These are phyloP conservation scores for Pseudocercospora cruenta DNA, from an alignment of 2,329 filamentous ascomycete species.

Conservation along the genomic window DNA sequence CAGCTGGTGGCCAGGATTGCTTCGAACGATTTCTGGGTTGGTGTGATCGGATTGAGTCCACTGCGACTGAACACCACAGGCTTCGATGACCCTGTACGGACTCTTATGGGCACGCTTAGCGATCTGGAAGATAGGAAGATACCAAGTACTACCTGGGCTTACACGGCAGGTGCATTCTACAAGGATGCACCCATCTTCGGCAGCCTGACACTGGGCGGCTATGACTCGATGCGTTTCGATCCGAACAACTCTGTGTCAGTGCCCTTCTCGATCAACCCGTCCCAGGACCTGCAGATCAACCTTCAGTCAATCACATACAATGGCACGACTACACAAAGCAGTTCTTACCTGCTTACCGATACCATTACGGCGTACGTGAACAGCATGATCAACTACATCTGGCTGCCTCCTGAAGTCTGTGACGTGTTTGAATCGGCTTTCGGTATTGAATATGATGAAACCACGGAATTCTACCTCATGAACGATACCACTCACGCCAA, in stretches of 20 bases:
- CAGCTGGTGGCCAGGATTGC: slow-evolving; percentile 37
- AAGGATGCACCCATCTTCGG: slow-evolving; percentile 31
- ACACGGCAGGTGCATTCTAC: slow-evolving; percentile 37
- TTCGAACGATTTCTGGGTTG: slow-evolving; percentile 40
- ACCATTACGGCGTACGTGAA: slow-evolving; percentile 40
- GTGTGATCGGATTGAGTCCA: slow-evolving; percentile 38
- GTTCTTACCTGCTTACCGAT: slow-evolving; percentile 26
- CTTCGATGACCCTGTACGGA: slow-evolving; percentile 22
- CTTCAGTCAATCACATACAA: slow-evolving; percentile 32
- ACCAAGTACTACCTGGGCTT: slow-evolving; percentile 26
- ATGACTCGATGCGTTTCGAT: slow-evolving; percentile 45
- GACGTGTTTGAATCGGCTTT: slow-evolving; percentile 46
- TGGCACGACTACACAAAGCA: slow-evolving; percentile 21
- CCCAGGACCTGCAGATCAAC: slow-evolving; percentile 31
- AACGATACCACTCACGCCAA: slow-evolving; percentile 44
- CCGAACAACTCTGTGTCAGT: slow-evolving; percentile 35
- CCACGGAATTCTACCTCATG: slow-evolving; percentile 45
- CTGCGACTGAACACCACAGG: slow-evolving; percentile 27
- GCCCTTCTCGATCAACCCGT: slow-evolving; percentile 34
- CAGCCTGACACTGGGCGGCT: slow-evolving; percentile 46
- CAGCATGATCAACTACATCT: slow-evolving; percentile 46
- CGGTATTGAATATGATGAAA: slow-evolving; percentile 43
- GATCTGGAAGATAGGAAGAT: slow-evolving; percentile 8
- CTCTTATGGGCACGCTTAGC: slow-evolving; percentile 27
- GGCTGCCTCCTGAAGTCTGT: slow-evolving; percentile 46